Base-by-base conservation (phyloP, 495 filamentous ascomycete species). In the Tuber magnatum region DNA sequence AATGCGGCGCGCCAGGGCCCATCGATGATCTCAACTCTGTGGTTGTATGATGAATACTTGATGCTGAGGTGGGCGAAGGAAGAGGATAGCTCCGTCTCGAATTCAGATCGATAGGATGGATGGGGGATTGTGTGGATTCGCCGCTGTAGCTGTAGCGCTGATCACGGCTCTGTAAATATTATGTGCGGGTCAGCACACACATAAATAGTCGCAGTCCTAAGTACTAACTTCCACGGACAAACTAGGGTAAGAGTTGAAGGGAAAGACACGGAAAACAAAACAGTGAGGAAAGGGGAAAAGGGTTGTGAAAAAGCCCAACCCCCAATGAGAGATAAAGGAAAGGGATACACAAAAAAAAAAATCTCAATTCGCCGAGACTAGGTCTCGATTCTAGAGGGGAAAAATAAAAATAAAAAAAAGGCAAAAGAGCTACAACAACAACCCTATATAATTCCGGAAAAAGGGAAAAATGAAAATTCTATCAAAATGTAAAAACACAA, bases 31-130 rank as follows among this genome's bases (percentile, higher is more conserved):
- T 79, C 70, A 76, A 75, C 68, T 44, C 42, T 6, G 43, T 39
- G 4, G 74, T 68, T 46, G 42, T 76, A 73, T 71, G 40, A 32
- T 71, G 74, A 32, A 39, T 38, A 42, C 41, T 71, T 32, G 72
- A 71, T 70, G 72, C 61, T 41, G 80, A 43, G 70, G 76, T 76
- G 70, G 80, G 80, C 28, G 80, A 81, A 24, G 75, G 80, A 61
- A 81, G 69, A 38, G 80, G 80, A 69, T 81, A 81, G 74, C 80
- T 79, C 39, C 70, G 40, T 70, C 77, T 79, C 70, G 76, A 79
- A 77, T 73, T 79, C 71, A 69, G 77, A 79, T 79, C 77, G 77
- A 72, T 56, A 44, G 70, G 73, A 79, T 79, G 77, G 56, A 79
- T 71, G 70, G 77, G 77, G 65, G 77, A 79, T 73, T 74, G 77